These are phyloP conservation scores for Chrysopogon serrulatus DNA, from an alignment of 176 grass and related monocot species.

Conservation along the genomic window DNA sequence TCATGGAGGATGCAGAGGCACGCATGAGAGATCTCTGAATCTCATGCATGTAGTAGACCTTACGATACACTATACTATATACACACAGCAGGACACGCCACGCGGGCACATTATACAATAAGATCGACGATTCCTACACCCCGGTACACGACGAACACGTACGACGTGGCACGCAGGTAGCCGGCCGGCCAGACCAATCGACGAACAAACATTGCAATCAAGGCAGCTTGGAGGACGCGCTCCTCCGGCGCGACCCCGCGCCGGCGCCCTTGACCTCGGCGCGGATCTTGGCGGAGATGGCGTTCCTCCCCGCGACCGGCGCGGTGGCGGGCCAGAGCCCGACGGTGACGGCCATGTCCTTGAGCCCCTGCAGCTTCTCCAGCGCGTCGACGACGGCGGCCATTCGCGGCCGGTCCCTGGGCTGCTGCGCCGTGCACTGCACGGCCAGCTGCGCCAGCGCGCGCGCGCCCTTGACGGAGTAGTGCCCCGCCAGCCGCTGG, in stretches of 20 bases:
- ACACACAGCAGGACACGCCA: neutral
- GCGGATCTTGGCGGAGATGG: slow-evolving; percentile 67
- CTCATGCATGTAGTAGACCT: neutral
- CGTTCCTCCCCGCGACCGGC: slow-evolving; percentile 55
- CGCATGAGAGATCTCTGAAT: no score
- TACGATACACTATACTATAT: neutral
- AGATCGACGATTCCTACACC: neutral
- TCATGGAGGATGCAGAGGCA: neutral
- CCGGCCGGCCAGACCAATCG: neutral
- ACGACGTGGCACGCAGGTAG: neutral
- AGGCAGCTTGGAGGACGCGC: slow-evolving; percentile 45
- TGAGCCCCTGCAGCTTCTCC: slow-evolving; percentile 53
- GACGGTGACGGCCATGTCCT: slow-evolving; percentile 78
- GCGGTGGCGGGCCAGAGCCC: slow-evolving; percentile 47
- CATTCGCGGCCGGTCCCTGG: slow-evolving; percentile 67
- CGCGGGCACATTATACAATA: no score
- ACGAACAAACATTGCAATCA: no score
- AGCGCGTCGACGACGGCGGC: slow-evolving; percentile 53
- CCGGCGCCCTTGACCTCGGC: slow-evolving; percentile 43
- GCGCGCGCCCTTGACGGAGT: slow-evolving; percentile 76
- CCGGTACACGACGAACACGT: neutral
- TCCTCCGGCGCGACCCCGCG: slow-evolving; percentile 16
- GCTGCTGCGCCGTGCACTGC: slow-evolving; percentile 73
- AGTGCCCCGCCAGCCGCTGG: slow-evolving; percentile 46
- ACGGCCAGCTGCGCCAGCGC: slow-evolving; percentile 54